Evolutionary conservation across 306 rosid genomes (phyloP), one percentile per base, ranked within the genome.

Genomic region (Luffa aegyptiaca): DNA sequence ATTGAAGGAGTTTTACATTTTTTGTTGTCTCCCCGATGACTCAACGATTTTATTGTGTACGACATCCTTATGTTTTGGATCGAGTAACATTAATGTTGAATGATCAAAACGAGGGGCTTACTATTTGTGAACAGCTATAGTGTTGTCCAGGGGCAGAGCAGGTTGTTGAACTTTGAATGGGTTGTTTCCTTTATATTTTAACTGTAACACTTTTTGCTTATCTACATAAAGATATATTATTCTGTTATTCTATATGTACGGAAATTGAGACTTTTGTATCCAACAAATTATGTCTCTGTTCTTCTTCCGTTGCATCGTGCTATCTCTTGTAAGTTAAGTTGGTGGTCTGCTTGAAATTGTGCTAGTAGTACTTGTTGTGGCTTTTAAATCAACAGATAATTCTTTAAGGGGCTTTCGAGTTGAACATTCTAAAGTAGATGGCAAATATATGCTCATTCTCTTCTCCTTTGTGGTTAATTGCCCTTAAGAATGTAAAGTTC

Each of bases 1-100:
- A 26, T 80, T 75, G 48, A 21, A 61, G 65, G 55, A 59, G 55
- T 42, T 78, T 21, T 51, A 16, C 79, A 39, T 83, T 18, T 26
- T 75, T 79, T 52, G 3, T 68, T 16, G 21, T 17, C 26, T 7
- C 33, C 1, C 8, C n/a, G 33, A 39, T 66, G 74, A 66, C 35
- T 26, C 45, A 4, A 6, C 1, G 75, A 18, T 71, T 6, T 79
- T 76, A 76, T 3, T 72, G 58, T 8, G 58, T 45, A 72, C 77
- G 0, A 14, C 14, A 16, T 71, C 18, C 12, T 48, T 31, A 45
- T 72, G 41, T 31, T 46, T 48, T 26, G 12, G 41, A 45, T 7
- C 33, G 3, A 72, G 20, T 46, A 26, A 5, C 41, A 6, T 14
- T 33, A 53, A 21, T 71, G 57, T 21, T 71, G 76, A 31, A 11